A percentile compares a stretch with the other conserved stretches of the same genome.
These are phyloP conservation scores for Dipteronia dyeriana DNA, from an alignment of 345 rosid genomes.

Conservation along the genomic window DNA sequence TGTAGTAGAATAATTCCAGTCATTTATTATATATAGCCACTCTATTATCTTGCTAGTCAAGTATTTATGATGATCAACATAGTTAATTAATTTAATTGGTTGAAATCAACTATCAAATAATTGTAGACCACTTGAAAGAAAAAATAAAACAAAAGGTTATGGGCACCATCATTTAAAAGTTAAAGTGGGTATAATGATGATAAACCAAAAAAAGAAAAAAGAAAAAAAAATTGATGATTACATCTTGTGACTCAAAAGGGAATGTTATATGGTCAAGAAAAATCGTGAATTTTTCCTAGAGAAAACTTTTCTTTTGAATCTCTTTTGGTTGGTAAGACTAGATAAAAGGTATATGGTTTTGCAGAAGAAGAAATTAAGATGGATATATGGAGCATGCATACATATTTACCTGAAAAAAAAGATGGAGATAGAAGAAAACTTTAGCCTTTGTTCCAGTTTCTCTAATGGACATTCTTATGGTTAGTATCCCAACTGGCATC, in stretches of 20 bases:
- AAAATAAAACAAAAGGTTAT: not conserved
- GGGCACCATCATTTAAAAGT: conserved; percentile 53
- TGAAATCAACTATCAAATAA: not conserved
- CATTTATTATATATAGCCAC: not conserved
- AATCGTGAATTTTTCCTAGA: not conserved
- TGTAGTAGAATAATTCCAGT: too few species aligned
- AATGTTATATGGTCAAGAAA: not conserved
- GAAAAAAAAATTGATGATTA: conserved; percentile 21
- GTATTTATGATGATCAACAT: conserved; percentile 4
- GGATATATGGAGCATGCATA: not conserved
- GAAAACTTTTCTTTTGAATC: not conserved
- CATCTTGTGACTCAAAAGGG: conserved; percentile 13
- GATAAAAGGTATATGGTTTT: not conserved
- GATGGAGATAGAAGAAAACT: conserved; percentile 61
- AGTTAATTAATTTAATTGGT: conserved; percentile 6
- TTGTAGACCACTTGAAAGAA: not conserved
- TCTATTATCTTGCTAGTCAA: conserved; percentile 10
- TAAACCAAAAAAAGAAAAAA: conserved; percentile 15
- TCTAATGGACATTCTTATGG: conserved; percentile 60
- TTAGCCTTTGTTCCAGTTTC: conserved; percentile 38
- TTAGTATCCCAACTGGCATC: conserved; percentile 73
- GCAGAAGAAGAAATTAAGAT: not conserved
- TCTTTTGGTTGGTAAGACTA: not conserved
- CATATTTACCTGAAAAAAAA: conserved; percentile 62
- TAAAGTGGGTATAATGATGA: conserved; percentile 28